These are phyloP conservation scores for Pulveroboletus frians DNA, from an alignment of 768 basidiomycete species.

Conservation along the genomic window DNA sequence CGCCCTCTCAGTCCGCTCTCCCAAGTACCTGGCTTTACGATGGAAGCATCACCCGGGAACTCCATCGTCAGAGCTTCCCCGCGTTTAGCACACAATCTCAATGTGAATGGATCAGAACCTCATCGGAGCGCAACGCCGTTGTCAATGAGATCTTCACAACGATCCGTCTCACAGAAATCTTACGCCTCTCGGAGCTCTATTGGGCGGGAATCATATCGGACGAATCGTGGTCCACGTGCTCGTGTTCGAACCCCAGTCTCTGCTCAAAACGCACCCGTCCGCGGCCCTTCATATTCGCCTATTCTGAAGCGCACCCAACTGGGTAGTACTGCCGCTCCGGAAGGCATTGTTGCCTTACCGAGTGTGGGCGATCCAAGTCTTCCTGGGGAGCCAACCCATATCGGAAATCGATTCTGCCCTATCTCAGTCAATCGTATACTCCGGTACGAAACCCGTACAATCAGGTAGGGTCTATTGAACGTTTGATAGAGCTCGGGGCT, in stretches of 20 bases:
- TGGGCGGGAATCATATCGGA: slow-evolving; percentile 22
- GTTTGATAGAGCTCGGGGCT: background rate
- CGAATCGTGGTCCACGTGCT: slow-evolving; percentile 13
- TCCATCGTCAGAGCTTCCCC: background rate
- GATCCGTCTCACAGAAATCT: slow-evolving; percentile 15
- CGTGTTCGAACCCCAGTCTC: slow-evolving; percentile 8
- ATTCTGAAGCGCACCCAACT: background rate
- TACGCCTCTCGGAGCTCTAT: slow-evolving; percentile 10
- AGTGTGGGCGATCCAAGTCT: background rate
- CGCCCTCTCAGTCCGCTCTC: slow-evolving; percentile 1
- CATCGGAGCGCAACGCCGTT: slow-evolving; percentile 6
- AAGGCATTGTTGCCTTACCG: slow-evolving; percentile 4
- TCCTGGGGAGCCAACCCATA: slow-evolving; percentile 3
- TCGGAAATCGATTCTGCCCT: slow-evolving; percentile 9
- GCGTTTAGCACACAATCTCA: background rate
- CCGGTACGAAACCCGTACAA: slow-evolving; percentile 4
- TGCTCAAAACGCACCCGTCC: background rate
- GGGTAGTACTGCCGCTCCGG: background rate
- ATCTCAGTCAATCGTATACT: slow-evolving; percentile 10
- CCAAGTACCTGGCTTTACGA: background rate
- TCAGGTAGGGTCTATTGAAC: slow-evolving; percentile 5
- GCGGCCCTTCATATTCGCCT: background rate
- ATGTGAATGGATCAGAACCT: background rate
- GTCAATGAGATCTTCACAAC: slow-evolving; percentile 13
- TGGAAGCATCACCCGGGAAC: background rate